A percentile compares a stretch with the other conserved stretches of the same genome.
These are phyloP conservation scores for Blastobotrys mokoenaii DNA, from an alignment of 805 yeast species.

Conservation along the genomic window DNA sequence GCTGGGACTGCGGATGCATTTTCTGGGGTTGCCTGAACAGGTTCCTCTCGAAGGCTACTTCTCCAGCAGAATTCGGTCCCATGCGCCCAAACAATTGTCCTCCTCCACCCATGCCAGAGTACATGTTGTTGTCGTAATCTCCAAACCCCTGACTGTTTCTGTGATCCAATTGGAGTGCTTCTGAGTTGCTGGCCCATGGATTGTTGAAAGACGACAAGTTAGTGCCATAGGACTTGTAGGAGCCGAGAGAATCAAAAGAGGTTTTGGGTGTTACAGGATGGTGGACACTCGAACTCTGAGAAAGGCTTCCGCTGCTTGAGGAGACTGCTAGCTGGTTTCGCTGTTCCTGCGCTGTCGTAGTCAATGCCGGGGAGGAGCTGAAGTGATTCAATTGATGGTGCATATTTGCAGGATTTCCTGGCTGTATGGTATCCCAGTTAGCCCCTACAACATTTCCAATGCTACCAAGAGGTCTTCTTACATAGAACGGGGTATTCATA, in stretches of 20 bases:
- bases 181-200: too few relatives aligned
- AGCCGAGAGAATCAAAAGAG: constrained; percentile 15
- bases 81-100: too few relatives aligned
- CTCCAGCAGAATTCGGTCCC: too few relatives aligned
- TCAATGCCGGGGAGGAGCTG: constrained; percentile 4
- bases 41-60: too few relatives aligned
- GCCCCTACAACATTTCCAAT: not conserved
- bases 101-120: too few relatives aligned
- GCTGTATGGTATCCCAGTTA: too few relatives aligned
- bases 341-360: not conserved
- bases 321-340: not conserved
- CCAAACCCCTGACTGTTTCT: too few relatives aligned
- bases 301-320: not conserved
- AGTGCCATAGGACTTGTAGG: constrained; percentile 2
- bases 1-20: too few relatives aligned
- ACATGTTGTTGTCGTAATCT: too few relatives aligned
- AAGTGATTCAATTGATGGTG: constrained; percentile 2
- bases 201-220: too few relatives aligned
- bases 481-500: not conserved
- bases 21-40: too few relatives aligned
- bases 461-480: not conserved
- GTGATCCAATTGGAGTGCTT: too few relatives aligned
- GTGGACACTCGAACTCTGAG: not conserved
- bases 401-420: not conserved
- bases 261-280: constrained; percentile 12